A percentile compares a stretch with the other conserved stretches of the same genome.
Evolutionary conservation across 106 monocot genomes (phyloP).

Genomic region (Allium sativum): DNA sequence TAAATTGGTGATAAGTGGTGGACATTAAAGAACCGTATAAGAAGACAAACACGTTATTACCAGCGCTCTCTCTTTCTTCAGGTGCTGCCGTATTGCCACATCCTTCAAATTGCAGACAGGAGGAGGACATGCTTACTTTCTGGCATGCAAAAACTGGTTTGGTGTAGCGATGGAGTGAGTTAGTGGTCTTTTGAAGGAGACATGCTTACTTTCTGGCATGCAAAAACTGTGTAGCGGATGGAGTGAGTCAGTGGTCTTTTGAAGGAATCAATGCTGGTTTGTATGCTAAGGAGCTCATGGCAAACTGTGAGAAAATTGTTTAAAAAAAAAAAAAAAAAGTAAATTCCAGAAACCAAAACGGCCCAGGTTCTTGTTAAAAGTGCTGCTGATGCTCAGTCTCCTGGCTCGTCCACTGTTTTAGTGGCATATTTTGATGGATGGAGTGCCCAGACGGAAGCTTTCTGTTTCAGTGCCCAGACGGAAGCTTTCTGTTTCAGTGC

Average conservation of each 20-base stretch:
- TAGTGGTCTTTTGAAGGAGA: conserved; percentile 98
- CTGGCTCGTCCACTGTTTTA: conserved; percentile 82
- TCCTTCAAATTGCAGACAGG: conserved; percentile 89
- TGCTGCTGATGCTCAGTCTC: conserved; percentile 47
- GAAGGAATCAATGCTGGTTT: conserved; percentile 90
- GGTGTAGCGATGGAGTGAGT: conserved; percentile 96
- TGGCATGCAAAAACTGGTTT: conserved; percentile 67
- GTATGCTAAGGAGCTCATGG: conserved; percentile 91
- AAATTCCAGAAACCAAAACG: conserved; percentile 26
- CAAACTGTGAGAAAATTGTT: conserved; percentile 49
- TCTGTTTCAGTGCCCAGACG: no score
- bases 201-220: conserved; percentile 86
- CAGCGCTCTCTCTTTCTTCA: no score
- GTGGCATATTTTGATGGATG: conserved; percentile 78
- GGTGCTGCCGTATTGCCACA: no score
- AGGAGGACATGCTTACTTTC: conserved; percentile 96
- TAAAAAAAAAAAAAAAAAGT: conserved; percentile 24
- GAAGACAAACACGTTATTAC: no score
- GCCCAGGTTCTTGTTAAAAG: conserved; percentile 48
- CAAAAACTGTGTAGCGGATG: conserved; percentile 61
- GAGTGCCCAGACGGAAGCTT: no score
- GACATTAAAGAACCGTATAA: no score
- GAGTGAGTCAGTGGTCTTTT: no score
- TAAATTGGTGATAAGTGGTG: no score
- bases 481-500: no score